Evolutionary conservation across 306 rosid species (phyloP), one percentile per base, ranked within the genome.

Genomic region (Nissolia schottii): DNA sequence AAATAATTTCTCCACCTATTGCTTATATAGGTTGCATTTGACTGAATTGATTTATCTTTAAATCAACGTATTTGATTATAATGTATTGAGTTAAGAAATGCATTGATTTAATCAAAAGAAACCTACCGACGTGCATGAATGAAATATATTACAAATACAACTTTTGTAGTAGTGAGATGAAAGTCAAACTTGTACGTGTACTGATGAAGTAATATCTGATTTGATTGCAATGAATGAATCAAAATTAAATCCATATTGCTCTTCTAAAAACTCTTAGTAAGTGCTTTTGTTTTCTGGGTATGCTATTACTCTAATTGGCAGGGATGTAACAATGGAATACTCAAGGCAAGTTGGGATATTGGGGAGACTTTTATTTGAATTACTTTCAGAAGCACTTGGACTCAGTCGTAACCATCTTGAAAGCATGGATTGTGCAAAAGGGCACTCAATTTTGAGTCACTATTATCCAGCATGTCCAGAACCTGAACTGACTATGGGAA

Each of bases 391-490:
- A 55, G 86, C 89, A 41, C 87, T 91, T 18, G 87, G 85, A 13
- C 90, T 91, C 40, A 61, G 34, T 12, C 71, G 79, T 12, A 80
- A 67, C 11, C 69, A 83, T 82, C 75, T 91, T 18, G 73, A 75
- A 50, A 73, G 49, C 22, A 55, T 88, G 73, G 97, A 79, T 7
- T 88, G 89, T 61, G 77, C 63, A 28, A 81, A 83, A 71, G 89
- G 79, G 0, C 79, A 67, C 12, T 2, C 16, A 18, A 28, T 81
- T 70, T 55, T 84, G 0, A 19, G 79, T 29, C 87, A 88, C 51
- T 88, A 86, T 78, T 91, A 85, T 76, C 97, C 92, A 49, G 48
- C 88, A 7, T 88, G 97, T 72, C 95, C 88, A 16, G 73, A 85
- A 50, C 95, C 95, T 34, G 62, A 88, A 19, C 45, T 86, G 6